Evolutionary conservation across 2,329 filamentous ascomycete genomes (phyloP), one percentile per base, ranked within the genome.

Genomic region (Fusarium armeniacum): DNA sequence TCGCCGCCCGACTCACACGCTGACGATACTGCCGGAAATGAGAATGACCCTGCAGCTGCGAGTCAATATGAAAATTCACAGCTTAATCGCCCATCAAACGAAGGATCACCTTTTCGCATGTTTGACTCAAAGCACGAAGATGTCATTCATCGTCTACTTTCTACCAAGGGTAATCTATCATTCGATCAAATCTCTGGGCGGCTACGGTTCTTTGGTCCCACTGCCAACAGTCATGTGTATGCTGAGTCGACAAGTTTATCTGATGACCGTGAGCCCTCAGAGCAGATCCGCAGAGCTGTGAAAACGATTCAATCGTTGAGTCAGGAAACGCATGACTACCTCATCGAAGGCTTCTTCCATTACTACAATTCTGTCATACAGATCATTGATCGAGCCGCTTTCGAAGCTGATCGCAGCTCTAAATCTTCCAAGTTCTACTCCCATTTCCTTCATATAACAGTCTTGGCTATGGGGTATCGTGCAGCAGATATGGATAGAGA

Each of bases 161-260:
- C 82, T 1, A 83, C 83, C 6, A 80, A 82, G 36, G 84, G 83
- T 9, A 84, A 84, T 72, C 77, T 86, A 12, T 83, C 82, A 18
- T 84, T 86, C 58, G 84, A 87, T 63, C 84, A 84, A 63, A 76
- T 85, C 3, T 84, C 81, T 22, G 84, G 84, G 6, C 78, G 82
- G n/a, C 72, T 85, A 8, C 80, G 84, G 26, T 87, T 85, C 76
- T 87, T 86, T 59, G 85, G 85, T 2, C 83, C 84, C 2, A 86
- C 84, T 5, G 84, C 84, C 50, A 86, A 86, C 73, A 83, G 81
- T 59, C 84, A 86, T 55, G 83, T 86, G 3, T 83, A 85, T 63
- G 83, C 83, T 6, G 79, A 80, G 33, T 73, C 79, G 2, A 71
- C 77, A 3, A 73, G 76, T 46, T 77, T 77, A n/a, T 74, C 78